These are phyloP conservation scores for Globisporangium ultimum DNA, from an alignment of 352 stramenopile genomes.

Conservation along the genomic window DNA sequence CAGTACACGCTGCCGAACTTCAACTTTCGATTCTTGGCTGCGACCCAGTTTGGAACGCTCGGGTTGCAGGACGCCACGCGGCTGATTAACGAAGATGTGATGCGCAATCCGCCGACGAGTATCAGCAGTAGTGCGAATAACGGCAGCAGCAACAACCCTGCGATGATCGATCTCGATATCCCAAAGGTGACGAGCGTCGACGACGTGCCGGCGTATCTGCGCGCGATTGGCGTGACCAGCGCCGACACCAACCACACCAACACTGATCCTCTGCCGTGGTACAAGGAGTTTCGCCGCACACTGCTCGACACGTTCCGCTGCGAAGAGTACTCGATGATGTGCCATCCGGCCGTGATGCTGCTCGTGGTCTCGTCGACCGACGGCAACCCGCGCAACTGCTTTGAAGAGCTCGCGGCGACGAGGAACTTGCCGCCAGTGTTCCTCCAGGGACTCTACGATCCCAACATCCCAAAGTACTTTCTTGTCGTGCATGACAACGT, in stretches of 20 bases:
- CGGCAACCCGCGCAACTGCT: conserved; percentile 68
- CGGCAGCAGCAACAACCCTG: conserved; percentile 4
- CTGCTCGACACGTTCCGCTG: conserved; percentile 83
- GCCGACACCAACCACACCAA: conserved; percentile 34
- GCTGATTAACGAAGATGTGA: conserved; percentile 62
- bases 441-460: conserved; percentile 74
- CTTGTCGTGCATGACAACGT: conserved; percentile 85
- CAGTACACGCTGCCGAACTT: conserved; percentile 59
- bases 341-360: conserved; percentile 69
- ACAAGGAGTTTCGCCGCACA: conserved; percentile 68
- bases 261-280: conserved; percentile 60
- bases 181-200: conserved; percentile 48
- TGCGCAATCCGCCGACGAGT: conserved; percentile 35
- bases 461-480: conserved; percentile 82
- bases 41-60: conserved; percentile 47
- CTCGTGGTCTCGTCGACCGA: conserved; percentile 83
- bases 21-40: conserved; percentile 72
- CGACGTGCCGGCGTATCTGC: conserved; percentile 68
- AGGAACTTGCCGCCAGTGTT: conserved; percentile 58
- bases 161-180: conserved; percentile 59
- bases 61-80: conserved; percentile 46
- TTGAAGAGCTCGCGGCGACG: conserved; percentile 55
- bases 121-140: neutral
- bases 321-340: conserved; percentile 76
- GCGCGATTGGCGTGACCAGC: conserved; percentile 42